Percentiles rank a stretch among this genome's conserved stretches.
These are phyloP conservation scores for Westerdykella ornata DNA, from an alignment of 2,329 filamentous ascomycete species.

Conservation along the genomic window DNA sequence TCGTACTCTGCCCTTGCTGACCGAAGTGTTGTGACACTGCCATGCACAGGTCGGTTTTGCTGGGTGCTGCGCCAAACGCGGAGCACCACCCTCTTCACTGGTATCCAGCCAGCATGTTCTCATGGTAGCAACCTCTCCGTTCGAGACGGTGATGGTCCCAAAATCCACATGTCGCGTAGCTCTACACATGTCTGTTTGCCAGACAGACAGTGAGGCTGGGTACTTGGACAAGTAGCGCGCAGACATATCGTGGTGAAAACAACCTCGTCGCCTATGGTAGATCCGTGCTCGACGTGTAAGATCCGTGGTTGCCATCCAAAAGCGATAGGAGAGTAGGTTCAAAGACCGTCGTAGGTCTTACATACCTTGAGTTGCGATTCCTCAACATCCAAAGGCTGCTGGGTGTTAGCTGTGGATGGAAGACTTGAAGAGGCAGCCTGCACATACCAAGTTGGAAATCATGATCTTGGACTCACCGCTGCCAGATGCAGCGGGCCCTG, in stretches of 20 bases:
- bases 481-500: slow-evolving; percentile 54
- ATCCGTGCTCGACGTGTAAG: slow-evolving; percentile 18
- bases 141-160: neutral
- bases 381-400: slow-evolving; percentile 87
- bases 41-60: neutral
- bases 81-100: neutral
- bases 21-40: neutral
- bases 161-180: slow-evolving; percentile 30
- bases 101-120: neutral
- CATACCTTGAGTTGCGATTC: slow-evolving; percentile 99
- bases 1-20: neutral
- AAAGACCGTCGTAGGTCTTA: slow-evolving; percentile 59
- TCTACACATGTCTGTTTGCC: slow-evolving; percentile 27
- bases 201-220: slow-evolving; percentile 13
- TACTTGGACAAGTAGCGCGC: neutral
- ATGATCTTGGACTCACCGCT: slow-evolving; percentile 88
- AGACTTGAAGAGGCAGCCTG: neutral
- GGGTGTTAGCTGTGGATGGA: slow-evolving; percentile 43
- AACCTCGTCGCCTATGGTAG: too few relatives aligned
- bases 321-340: slow-evolving; percentile 33
- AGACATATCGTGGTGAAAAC: too few relatives aligned
- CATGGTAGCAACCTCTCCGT: neutral
- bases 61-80: neutral
- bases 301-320: slow-evolving; percentile 27
- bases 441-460: slow-evolving; percentile 92